phyloP scores from a whole-genome alignment of 257 asterid species.

The Euphrasia confusa region DNA sequence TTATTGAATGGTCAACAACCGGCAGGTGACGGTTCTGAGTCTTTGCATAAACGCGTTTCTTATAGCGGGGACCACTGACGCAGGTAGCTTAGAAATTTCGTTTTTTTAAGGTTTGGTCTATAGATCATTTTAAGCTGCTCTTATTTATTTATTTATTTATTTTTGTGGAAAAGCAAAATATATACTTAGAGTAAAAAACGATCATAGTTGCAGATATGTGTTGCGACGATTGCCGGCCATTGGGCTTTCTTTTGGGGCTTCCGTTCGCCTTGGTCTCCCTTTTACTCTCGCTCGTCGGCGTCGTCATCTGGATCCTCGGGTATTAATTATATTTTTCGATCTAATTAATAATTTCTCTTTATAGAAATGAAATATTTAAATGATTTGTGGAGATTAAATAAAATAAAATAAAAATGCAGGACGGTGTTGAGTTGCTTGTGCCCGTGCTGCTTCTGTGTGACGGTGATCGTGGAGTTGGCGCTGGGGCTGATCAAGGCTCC shows the following conservation, averaged over 20 bases:
- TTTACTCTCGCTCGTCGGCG: constrained; percentile 26
- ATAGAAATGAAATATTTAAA: neutral
- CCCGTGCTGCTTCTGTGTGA: constrained; percentile 75
- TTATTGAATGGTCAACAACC: no score
- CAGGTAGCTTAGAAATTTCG: no score
- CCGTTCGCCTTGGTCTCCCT: constrained; percentile 71
- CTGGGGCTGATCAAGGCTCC: constrained; percentile 58
- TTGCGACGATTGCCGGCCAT: constrained; percentile 31
- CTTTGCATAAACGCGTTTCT: no score
- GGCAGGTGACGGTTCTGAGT: no score
- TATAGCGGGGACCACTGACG: no score
- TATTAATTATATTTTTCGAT: neutral
- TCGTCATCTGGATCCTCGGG: constrained; percentile 70
- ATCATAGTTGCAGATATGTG: neutral
- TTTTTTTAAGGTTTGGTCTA: no score
- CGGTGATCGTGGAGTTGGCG: constrained; percentile 61
- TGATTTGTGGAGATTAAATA: no score
- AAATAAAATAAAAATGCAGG: constrained; percentile 34
- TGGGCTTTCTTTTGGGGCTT: constrained; percentile 39
- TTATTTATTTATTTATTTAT: no score
- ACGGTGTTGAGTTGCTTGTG: constrained; percentile 58
- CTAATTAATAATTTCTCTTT: constrained; percentile 8
- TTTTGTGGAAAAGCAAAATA: no score
- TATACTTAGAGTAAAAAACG: no score
- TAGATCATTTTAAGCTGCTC: no score